A percentile compares a stretch with the other conserved stretches of the same genome.
phyloP scores from a whole-genome alignment of 192 early-diverging fungal species.

The Ramicandelaber brevisporus region DNA sequence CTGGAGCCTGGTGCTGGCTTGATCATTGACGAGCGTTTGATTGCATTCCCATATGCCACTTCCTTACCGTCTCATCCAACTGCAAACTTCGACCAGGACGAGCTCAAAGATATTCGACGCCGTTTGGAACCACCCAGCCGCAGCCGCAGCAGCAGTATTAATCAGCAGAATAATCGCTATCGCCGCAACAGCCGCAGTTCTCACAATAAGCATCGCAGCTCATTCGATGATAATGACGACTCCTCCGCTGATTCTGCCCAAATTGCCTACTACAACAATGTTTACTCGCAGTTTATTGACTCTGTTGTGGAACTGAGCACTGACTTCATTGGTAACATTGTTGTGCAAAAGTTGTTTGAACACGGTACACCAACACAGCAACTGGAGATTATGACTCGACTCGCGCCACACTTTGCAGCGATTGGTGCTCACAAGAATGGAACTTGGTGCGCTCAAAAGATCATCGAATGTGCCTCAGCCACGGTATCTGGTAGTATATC shows the following conservation, averaged over 20 bases:
- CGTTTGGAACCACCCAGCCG: too few relatives aligned
- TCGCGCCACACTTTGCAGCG: conserved; percentile 64
- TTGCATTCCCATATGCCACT: conserved; percentile 16
- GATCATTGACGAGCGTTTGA: conserved; percentile 18
- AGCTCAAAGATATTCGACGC: too few relatives aligned
- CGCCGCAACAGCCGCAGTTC: too few relatives aligned
- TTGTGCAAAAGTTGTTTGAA: conserved; percentile 82
- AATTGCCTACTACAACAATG: too few relatives aligned
- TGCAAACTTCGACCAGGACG: too few relatives aligned
- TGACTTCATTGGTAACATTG: conserved; percentile 93
- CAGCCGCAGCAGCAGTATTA: too few relatives aligned
- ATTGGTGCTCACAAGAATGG: conserved; percentile 96
- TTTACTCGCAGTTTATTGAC: too few relatives aligned
- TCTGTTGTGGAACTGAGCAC: conserved; percentile 75
- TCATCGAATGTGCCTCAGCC: conserved; percentile 76
- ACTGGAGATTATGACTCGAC: conserved; percentile 40
- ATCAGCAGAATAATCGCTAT: too few relatives aligned
- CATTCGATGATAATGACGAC: too few relatives aligned
- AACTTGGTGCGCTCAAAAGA: conserved; percentile 95
- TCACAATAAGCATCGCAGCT: too few relatives aligned
- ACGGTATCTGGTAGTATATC: too few relatives aligned
- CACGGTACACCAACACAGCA: conserved; percentile 39
- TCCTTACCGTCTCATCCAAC: conserved; percentile 11
- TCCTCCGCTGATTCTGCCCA: too few relatives aligned
- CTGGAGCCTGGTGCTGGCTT: conserved; percentile 16